Percentiles rank a stretch among this genome's conserved stretches.
Conservation (phyloP, 2,329 filamentous ascomycete species). For the Arthrobotrys iridis region DNA sequence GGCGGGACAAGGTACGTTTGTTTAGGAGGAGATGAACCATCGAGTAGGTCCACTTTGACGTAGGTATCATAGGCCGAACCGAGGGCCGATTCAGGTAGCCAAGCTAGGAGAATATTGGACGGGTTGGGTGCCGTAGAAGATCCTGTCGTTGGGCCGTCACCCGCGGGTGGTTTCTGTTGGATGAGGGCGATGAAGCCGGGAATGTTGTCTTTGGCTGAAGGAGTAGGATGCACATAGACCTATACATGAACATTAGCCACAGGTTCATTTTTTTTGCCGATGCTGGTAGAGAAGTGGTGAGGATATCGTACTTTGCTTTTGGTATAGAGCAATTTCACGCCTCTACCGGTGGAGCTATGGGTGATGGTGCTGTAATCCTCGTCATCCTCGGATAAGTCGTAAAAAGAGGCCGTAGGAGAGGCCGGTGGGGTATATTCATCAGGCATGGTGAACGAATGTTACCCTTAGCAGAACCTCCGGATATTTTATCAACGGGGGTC, state of each 20-base stretch:
- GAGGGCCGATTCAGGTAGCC: constrained; percentile 88
- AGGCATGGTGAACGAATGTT: constrained; percentile 32
- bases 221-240: constrained; percentile 96
- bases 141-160: constrained; percentile 63
- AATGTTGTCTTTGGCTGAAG: constrained; percentile 94
- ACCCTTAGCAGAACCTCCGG: constrained; percentile 26
- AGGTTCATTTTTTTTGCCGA: neutral
- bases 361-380: constrained; percentile 94
- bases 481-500: constrained; percentile 40
- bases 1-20: constrained; percentile 92
- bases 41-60: constrained; percentile 91
- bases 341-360: constrained; percentile 77
- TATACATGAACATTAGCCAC: constrained; percentile 60
- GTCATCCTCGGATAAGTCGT: constrained; percentile 82
- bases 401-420: constrained; percentile 88
- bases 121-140: constrained; percentile 59
- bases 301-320: constrained; percentile 83
- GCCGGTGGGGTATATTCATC: constrained; percentile 62
- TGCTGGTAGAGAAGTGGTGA: neutral
- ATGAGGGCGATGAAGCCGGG: constrained; percentile 90
- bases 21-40: constrained; percentile 75
- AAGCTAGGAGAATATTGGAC: constrained; percentile 79
- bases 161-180: constrained; percentile 77
- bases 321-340: constrained; percentile 91
- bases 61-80: constrained; percentile 89